Base-by-base conservation (phyloP, 2,329 filamentous ascomycete species). In the Trichoderma citrinoviride region DNA sequence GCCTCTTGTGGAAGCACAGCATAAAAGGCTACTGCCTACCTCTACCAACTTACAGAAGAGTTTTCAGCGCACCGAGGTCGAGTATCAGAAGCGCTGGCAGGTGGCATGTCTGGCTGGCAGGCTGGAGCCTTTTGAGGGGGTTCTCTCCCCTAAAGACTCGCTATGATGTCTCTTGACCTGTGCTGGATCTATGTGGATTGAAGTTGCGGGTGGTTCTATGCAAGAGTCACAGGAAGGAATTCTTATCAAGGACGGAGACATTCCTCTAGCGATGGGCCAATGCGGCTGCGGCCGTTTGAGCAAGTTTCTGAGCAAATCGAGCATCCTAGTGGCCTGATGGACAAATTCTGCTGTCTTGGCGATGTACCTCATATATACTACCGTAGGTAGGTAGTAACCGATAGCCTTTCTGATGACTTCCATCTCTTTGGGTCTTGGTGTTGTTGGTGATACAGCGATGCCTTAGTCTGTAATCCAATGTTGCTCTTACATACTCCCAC, bases 261-360 rank as follows among this genome's bases (percentile, higher is more conserved):
- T 55, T 43, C 17, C 8, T 12, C 8, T 37, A 10, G 10, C n/a
- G 21, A 15, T 61, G 40, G 19, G 8, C 52, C 19, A 23, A 23
- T 40, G 49, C 27, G 21, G 41, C 19, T 67, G 67, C 66, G 67
- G 52, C 61, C 41, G 37, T 66, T 68, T 68, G 67, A 68, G 67
- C 67, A 68, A 67, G 57, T 68, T 68, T 68, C 17, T 17, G 12
- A 37, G 12, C 14, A 12, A 37, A 14, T 37, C 29, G 12, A 37
- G 33, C 10, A 37, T 14, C n/a, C n/a, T n/a, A 43, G 41, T 43
- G 41, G 41, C 41, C 41, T n/a, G 41, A 43, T 43, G 25, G 1
- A 17, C 25, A 47, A 52, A 52, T 29, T 15, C 41, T 19, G 56
- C 19, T 44, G 54, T 21, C 41, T 58, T 58, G 55, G 41, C 41